phyloP scores from a whole-genome alignment of 2,329 filamentous ascomycete genomes.

The Trichoderma cornu-damae region DNA sequence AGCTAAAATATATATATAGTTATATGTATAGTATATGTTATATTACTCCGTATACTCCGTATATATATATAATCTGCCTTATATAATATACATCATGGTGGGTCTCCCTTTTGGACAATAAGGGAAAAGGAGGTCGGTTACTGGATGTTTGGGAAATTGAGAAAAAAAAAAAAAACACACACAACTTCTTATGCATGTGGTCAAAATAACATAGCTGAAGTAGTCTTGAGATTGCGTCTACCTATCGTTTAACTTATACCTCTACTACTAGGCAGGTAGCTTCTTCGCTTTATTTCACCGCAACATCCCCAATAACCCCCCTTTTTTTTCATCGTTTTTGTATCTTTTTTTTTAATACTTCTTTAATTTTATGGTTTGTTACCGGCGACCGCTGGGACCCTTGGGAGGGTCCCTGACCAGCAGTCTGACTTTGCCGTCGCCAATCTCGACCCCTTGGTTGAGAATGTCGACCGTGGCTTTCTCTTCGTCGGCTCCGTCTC shows the following conservation, averaged over 20 bases:
- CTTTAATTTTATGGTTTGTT: slow-evolving; percentile 30
- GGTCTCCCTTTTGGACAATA: too few relatives aligned
- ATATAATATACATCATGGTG: too few relatives aligned
- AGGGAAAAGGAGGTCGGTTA: too few relatives aligned
- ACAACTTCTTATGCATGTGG: background rate
- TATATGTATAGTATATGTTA: background rate
- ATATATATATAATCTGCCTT: too few relatives aligned
- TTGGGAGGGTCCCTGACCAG: slow-evolving; percentile 57
- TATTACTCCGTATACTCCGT: too few relatives aligned
- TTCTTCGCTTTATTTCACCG: background rate
- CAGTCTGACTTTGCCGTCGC: slow-evolving; percentile 60
- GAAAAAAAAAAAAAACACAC: too few relatives aligned
- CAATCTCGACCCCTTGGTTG: slow-evolving; percentile 62
- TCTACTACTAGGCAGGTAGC: background rate
- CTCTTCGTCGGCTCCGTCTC: slow-evolving; percentile 42
- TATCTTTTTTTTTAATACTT: slow-evolving; percentile 31
- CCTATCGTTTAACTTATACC: slow-evolving; percentile 3
- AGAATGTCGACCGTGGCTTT: slow-evolving; percentile 52
- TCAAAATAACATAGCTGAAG: background rate
- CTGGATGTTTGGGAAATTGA: too few relatives aligned
- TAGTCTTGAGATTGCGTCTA: slow-evolving; percentile 4
- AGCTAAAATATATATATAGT: too few relatives aligned
- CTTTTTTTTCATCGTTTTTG: slow-evolving; percentile 17
- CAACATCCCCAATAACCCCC: background rate
- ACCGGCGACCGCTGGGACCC: slow-evolving; percentile 48